Conservation (phyloP, 441 rosid species). For the Croton setiger region DNA sequence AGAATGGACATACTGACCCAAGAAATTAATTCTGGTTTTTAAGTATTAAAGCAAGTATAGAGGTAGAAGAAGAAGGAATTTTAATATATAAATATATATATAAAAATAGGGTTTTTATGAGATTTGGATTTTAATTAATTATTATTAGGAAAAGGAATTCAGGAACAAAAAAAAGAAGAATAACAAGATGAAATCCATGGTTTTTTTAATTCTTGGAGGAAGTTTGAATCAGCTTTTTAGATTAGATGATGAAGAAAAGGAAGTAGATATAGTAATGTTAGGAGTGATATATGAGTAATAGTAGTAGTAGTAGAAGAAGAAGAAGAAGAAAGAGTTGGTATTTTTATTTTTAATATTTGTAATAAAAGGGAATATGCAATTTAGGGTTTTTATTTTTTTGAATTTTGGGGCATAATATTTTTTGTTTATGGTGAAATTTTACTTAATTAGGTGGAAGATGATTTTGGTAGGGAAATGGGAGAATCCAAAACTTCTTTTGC, state of each 20-base stretch:
- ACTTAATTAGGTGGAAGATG: neutral
- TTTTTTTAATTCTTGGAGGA: neutral
- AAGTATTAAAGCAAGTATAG: neutral
- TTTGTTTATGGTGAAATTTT: neutral
- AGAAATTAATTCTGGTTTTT: neutral
- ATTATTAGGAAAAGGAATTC: neutral
- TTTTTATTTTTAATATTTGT: slow-evolving; percentile 8
- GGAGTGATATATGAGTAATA: neutral
- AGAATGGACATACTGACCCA: slow-evolving; percentile 59
- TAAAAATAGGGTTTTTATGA: slow-evolving; percentile 5
- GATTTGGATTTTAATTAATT: neutral
- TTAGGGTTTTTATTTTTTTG: neutral
- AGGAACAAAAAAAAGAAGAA: neutral
- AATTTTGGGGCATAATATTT: neutral
- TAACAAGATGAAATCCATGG: neutral
- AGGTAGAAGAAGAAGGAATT: neutral
- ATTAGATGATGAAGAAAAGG: neutral
- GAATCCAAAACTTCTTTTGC: neutral
- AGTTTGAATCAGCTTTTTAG: slow-evolving; percentile 2
- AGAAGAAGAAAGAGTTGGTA: neutral
- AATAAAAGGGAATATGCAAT: neutral
- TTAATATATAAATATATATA: neutral
- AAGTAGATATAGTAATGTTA: neutral
- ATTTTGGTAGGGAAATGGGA: neutral
- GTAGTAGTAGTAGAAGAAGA: neutral